phyloP scores from a whole-genome alignment of 1,139 yeast genomes.

The Magnusiomyces sp. region DNA sequence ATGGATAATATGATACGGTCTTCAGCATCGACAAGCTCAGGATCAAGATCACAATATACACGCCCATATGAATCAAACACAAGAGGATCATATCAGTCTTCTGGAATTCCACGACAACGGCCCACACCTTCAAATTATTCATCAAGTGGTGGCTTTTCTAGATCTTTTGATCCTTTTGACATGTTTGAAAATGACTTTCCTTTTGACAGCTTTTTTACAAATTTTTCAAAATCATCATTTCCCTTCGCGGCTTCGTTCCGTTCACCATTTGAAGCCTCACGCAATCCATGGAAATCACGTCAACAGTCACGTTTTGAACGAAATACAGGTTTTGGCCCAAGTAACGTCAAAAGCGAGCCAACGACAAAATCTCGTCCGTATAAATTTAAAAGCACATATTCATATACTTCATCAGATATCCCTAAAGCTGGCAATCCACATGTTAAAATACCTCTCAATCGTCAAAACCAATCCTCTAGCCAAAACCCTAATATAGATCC shows the following conservation, averaged over 20 bases:
- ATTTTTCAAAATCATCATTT: no score
- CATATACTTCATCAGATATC: neutral
- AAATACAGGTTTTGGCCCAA: no score
- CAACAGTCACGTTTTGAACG: no score
- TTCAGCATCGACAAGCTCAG: neutral
- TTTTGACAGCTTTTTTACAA: no score
- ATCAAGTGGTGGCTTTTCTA: neutral
- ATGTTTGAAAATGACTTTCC: neutral
- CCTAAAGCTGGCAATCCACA: neutral
- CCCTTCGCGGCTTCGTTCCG: no score
- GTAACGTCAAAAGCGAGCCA: neutral
- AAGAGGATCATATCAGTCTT: neutral
- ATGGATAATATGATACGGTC: neutral
- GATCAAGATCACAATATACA: no score
- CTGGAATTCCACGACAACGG: conserved; percentile 1
- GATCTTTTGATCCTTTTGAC: neutral
- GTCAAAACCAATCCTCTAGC: neutral
- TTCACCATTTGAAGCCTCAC: no score
- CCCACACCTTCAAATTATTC: neutral
- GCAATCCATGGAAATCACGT: no score
- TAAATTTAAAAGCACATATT: neutral
- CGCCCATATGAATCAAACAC: neutral
- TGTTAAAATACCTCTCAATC: no score
- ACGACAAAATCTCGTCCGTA: neutral
- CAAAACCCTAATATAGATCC: neutral